Conservation (phyloP, 2,329 filamentous ascomycete genomes). For the Calonectria leucothoes region DNA sequence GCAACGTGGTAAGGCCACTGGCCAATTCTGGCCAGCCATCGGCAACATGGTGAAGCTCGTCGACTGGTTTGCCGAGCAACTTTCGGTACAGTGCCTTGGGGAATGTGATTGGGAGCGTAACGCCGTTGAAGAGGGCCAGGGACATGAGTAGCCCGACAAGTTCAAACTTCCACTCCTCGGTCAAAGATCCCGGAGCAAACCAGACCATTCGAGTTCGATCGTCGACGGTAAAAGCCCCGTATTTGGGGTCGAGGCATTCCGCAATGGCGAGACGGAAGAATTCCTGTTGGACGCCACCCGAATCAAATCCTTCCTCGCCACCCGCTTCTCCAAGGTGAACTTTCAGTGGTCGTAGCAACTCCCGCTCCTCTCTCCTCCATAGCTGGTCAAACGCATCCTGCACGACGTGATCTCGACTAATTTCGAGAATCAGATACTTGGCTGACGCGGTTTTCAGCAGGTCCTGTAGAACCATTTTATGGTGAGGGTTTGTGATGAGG, state of each 20-base stretch:
- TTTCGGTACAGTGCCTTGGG: constrained; percentile 87
- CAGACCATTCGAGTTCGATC: constrained; percentile 82
- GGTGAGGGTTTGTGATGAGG: constrained; percentile 66
- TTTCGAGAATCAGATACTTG: constrained; percentile 77
- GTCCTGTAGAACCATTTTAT: constrained; percentile 71
- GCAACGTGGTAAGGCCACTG: constrained; percentile 77
- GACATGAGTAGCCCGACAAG: constrained; percentile 89
- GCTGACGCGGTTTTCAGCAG: constrained; percentile 74
- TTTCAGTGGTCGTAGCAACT: constrained; percentile 87
- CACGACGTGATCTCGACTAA: constrained; percentile 75
- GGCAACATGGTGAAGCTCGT: constrained; percentile 78
- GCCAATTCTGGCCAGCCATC: constrained; percentile 90
- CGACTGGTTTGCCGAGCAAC: constrained; percentile 76
- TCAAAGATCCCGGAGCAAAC: constrained; percentile 86
- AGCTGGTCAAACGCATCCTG: constrained; percentile 86
- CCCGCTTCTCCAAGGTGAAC: constrained; percentile 85
- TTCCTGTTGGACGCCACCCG: constrained; percentile 95
- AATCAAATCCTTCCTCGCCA: constrained; percentile 91
- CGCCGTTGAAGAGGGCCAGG: constrained; percentile 90
- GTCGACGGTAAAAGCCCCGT: constrained; percentile 85
- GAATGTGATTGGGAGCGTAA: constrained; percentile 91
- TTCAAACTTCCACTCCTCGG: constrained; percentile 91
- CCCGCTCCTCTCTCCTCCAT: constrained; percentile 85
- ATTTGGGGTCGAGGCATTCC: constrained; percentile 81
- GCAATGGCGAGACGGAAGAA: constrained; percentile 89